Base-by-base conservation (phyloP, 495 filamentous ascomycete species). In the Letharia columbiana region DNA sequence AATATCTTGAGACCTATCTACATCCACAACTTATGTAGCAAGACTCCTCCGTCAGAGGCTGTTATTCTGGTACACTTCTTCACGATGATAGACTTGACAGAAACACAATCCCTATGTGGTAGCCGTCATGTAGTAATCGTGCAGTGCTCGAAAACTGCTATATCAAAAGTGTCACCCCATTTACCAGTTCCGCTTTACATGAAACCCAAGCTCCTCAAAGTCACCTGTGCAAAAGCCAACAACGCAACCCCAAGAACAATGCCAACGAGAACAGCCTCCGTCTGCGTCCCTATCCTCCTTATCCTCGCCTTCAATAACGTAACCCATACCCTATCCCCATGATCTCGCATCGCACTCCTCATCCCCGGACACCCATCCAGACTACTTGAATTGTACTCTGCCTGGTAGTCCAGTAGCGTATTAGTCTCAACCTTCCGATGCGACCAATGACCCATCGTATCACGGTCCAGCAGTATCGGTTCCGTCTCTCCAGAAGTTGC, bases 341-440 rank as follows among this genome's bases (percentile, higher is more conserved):
- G 70, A 39, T 68, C 74, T 65, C 73, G 72, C 57, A 77, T 72
- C 37, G 80, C 82, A 5, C 70, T 67, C 44, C 73, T 74, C 70
- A 87, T 69, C 0, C 82, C 81, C 0, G 83, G 78, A 18, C 85
- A 71, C 3, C 82, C 82, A 71, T 86, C 84, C 31, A 85, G 69
- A 65, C 80, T 83, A n/a, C 61, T 66, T 3, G 69, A 62, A 69
- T 87, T 87, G 64, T 75, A 77, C 60, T 78, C 65, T 41, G 69
- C 70, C 69, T 81, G 81, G 66, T 85, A 87, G 3, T 67, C 71
- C 3, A 73, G 65, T 63, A 85, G 56, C 39, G 75, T 67, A 57
- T 76, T 74, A 59, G 74, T 77, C 61, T 75, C 71, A 8, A 78
- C 68, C 68, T 71, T 75, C 37, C 78, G 80, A 18, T 62, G 58